phyloP scores from a whole-genome alignment of 2,329 filamentous ascomycete species.

The Trichoderma sp. region DNA sequence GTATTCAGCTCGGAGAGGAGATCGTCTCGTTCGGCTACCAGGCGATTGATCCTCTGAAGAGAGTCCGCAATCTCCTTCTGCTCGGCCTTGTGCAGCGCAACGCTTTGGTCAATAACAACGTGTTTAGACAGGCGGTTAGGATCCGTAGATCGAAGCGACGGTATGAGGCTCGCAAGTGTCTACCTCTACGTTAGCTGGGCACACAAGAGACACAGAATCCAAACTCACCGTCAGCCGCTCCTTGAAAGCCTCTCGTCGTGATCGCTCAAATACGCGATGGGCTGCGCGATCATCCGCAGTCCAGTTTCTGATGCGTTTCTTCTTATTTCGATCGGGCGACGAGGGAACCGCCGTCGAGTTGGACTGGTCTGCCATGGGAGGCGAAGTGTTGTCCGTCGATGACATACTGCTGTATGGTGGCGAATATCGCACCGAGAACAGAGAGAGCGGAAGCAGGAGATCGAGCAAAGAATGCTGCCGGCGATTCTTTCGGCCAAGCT shows the following conservation, averaged over 20 bases:
- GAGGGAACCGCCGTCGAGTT: background rate
- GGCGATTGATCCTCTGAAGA: conserved; percentile 21
- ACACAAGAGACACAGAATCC: background rate
- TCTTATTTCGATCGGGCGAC: conserved; percentile 22
- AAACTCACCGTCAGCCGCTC: conserved; percentile 36
- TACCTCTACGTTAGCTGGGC: conserved; percentile 19
- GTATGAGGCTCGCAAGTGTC: conserved; percentile 38
- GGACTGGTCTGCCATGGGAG: conserved; percentile 1
- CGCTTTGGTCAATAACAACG: conserved; percentile 38
- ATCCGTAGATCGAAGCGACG: conserved; percentile 34
- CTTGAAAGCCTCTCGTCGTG: conserved; percentile 42
- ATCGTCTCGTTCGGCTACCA: conserved; percentile 31
- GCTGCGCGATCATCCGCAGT: conserved; percentile 41
- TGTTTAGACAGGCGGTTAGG: conserved; percentile 41
- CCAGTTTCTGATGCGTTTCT: conserved; percentile 40
- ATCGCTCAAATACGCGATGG: conserved; percentile 42
- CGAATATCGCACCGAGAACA: background rate
- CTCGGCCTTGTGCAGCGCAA: conserved; percentile 31
- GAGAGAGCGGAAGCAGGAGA: background rate
- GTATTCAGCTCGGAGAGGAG: conserved; percentile 32
- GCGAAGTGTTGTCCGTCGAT: conserved; percentile 16
- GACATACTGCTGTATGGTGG: background rate
- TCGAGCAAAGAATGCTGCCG: background rate
- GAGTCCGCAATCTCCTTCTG: conserved; percentile 25
- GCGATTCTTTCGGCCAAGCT: background rate